Evolutionary conservation across 129 eudicot species (phyloP).

Genomic region (Cynara cardunculus): DNA sequence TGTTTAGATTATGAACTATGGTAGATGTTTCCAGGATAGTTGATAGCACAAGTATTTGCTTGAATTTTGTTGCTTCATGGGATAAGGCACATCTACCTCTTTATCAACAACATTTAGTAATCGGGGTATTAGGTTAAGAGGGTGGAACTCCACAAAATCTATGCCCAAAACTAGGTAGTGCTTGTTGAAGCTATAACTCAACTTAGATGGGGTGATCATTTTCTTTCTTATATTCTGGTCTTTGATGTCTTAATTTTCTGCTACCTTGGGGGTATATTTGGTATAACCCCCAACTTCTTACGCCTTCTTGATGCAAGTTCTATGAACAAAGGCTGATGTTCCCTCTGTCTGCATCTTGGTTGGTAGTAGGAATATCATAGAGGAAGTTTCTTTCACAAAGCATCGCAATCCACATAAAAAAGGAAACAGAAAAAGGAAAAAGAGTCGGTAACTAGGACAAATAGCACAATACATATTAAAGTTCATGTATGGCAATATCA

Average conservation of each 20-base stretch:
- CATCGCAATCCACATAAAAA: neutral
- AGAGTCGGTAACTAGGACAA: neutral
- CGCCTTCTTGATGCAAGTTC: neutral
- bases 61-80: neutral
- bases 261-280: neutral
- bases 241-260: neutral
- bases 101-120: neutral
- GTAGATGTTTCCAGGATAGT: neutral
- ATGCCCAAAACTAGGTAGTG: neutral
- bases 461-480: neutral
- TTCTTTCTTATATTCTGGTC: neutral
- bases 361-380: neutral
- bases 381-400: neutral
- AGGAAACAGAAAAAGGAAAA: neutral
- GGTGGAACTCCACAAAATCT: neutral
- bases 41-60: neutral
- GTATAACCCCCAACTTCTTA: neutral
- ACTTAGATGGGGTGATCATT: neutral
- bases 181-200: neutral
- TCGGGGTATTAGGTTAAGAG: neutral
- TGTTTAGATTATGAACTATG: neutral
- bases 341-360: neutral
- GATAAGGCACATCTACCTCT: neutral
- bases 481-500: neutral
- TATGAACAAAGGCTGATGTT: neutral